A percentile compares a stretch with the other conserved stretches of the same genome.
Conservation (phyloP, 768 basidiomycete genomes). For the Steccherinum ochraceum region DNA sequence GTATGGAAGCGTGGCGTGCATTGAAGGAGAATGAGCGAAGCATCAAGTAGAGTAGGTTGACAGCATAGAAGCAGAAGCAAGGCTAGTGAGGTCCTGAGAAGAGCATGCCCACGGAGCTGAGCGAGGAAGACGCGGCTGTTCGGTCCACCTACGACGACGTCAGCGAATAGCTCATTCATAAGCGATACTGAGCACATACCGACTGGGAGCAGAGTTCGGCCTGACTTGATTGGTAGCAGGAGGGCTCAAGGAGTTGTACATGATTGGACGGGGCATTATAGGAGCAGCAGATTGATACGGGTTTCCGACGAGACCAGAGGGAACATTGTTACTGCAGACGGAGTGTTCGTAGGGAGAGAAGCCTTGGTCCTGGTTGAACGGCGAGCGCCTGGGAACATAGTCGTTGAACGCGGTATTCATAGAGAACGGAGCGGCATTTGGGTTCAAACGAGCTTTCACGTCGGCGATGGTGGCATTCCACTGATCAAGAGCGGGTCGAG, state of each 20-base stretch:
- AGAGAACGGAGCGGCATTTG: constrained; percentile 26
- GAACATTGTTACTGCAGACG: constrained; percentile 5
- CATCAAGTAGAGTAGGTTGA: not conserved
- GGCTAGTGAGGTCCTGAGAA: constrained; percentile 2
- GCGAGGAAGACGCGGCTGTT: not conserved
- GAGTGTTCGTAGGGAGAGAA: not conserved
- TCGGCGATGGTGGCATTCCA: constrained; percentile 7
- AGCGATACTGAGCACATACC: constrained; percentile 9
- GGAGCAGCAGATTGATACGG: constrained; percentile 5
- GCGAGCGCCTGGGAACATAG: not conserved
- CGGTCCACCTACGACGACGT: not conserved
- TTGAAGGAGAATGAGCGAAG: too few species aligned
- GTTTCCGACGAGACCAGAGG: not conserved
- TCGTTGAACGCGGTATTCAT: constrained; percentile 1
- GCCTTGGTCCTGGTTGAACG: not conserved
- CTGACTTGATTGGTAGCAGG: constrained; percentile 8
- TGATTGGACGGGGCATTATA: constrained; percentile 11
- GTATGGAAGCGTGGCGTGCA: too few species aligned
- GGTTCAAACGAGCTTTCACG: constrained; percentile 23
- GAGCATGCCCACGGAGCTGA: constrained; percentile 10
- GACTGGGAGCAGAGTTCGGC: constrained; percentile 21
- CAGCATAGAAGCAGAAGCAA: not conserved
- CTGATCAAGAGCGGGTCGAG: not conserved
- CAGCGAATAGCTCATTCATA: not conserved
- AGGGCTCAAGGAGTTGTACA: constrained; percentile 11